Conservation (phyloP, 306 rosid genomes). For the Abrus pulchellus region DNA sequence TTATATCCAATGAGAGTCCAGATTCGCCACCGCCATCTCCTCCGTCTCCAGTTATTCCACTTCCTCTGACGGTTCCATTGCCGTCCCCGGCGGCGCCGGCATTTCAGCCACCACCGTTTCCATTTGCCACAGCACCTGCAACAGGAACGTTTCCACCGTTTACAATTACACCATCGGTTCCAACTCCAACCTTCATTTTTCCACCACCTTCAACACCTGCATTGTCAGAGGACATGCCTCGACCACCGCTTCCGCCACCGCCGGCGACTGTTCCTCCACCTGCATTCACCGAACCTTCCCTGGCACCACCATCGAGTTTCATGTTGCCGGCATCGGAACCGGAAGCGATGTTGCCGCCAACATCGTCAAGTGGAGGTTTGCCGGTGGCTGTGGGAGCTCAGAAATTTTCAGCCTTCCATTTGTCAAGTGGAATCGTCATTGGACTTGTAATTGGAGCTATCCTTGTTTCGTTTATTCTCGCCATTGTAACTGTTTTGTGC, state of each 20-base stretch:
- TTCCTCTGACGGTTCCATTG: background rate
- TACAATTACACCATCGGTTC: background rate
- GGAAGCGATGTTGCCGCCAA: conserved; percentile 15
- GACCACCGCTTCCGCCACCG: background rate
- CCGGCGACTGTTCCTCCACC: background rate
- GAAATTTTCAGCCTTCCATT: conserved; percentile 26
- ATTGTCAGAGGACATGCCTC: background rate
- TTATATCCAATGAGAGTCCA: background rate
- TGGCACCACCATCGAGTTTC: conserved; percentile 3
- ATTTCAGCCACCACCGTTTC: conserved; percentile 32
- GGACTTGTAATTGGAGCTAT: conserved; percentile 50
- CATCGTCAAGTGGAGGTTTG: conserved; percentile 39
- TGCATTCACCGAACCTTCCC: conserved; percentile 5
- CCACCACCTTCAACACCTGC: conserved; percentile 8
- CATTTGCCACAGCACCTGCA: background rate
- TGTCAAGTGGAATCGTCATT: conserved; percentile 41
- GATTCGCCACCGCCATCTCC: background rate
- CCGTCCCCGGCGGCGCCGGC: background rate
- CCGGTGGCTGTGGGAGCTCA: conserved; percentile 51
- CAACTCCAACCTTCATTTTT: conserved; percentile 10
- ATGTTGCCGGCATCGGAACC: background rate
- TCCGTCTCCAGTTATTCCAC: background rate
- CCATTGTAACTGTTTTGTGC: conserved; percentile 35
- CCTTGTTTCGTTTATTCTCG: conserved; percentile 34
- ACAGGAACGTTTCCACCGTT: background rate